Percentiles rank a stretch among this genome's conserved stretches.
These are phyloP conservation scores for Sphaerulina musiva DNA, from an alignment of 2,329 filamentous ascomycete species.

Conservation along the genomic window DNA sequence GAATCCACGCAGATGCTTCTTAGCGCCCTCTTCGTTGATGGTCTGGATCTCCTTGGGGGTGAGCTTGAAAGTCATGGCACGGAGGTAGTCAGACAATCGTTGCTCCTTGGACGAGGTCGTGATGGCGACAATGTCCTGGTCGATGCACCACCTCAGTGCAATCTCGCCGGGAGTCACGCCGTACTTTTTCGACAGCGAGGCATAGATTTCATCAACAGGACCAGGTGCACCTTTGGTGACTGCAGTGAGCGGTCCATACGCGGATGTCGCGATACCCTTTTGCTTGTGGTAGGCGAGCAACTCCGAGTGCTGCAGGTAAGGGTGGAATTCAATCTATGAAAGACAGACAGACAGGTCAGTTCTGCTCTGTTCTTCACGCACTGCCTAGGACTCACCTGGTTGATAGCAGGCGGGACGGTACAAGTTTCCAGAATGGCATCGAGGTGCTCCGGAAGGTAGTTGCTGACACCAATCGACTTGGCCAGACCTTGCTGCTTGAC, in stretches of 20 bases:
- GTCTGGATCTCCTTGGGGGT: constrained; percentile 53
- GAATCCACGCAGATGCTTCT: constrained; percentile 49
- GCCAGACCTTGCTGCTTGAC: constrained; percentile 52
- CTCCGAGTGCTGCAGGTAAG: constrained; percentile 57
- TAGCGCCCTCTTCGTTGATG: constrained; percentile 44
- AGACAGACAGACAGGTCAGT: neutral
- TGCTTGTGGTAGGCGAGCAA: constrained; percentile 50
- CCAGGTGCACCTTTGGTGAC: constrained; percentile 51
- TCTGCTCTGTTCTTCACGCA: too few species aligned
- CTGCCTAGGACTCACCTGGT: constrained; percentile 41
- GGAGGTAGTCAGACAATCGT: constrained; percentile 52
- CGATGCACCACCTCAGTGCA: constrained; percentile 54
- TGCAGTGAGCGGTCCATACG: constrained; percentile 45
- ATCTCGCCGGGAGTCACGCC: constrained; percentile 53
- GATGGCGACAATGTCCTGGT: constrained; percentile 53
- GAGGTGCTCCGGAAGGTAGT: constrained; percentile 51
- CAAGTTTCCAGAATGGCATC: constrained; percentile 49
- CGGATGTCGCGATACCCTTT: constrained; percentile 44
- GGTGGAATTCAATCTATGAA: constrained; percentile 55
- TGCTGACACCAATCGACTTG: constrained; percentile 58
- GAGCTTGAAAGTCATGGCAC: constrained; percentile 51
- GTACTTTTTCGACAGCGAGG: constrained; percentile 54
- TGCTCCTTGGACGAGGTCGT: constrained; percentile 57
- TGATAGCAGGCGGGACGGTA: constrained; percentile 54
- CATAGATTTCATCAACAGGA: constrained; percentile 49